phyloP scores from a whole-genome alignment of 306 rosid genomes.

The Dryas octopetala region DNA sequence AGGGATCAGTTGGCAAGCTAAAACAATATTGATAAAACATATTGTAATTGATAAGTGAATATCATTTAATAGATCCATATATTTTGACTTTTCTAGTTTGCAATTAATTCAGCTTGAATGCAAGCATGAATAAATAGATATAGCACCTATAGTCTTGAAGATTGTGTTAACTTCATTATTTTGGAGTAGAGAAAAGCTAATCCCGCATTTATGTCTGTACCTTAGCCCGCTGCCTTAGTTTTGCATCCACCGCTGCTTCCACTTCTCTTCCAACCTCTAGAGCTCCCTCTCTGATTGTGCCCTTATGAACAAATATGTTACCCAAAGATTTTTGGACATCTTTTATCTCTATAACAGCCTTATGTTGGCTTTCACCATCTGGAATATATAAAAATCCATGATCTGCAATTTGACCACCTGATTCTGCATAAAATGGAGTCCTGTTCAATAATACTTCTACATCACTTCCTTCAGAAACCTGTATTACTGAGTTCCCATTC shows the following conservation, averaged over 20 bases:
- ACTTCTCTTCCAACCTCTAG: slow-evolving; percentile 91
- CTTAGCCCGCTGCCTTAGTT: slow-evolving; percentile 89
- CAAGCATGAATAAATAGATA: slow-evolving; percentile 14
- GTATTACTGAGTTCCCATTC: slow-evolving; percentile 69
- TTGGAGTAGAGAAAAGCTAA: not conserved
- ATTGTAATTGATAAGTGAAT: not conserved
- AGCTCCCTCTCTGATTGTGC: slow-evolving; percentile 73
- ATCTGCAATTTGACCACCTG: slow-evolving; percentile 97
- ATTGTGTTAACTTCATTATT: slow-evolving; percentile 14
- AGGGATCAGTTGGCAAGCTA: slow-evolving; percentile 26
- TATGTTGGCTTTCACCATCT: slow-evolving; percentile 55
- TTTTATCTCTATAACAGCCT: slow-evolving; percentile 72
- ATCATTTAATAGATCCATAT: not conserved
- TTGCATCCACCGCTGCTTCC: slow-evolving; percentile 79
- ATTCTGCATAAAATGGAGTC: slow-evolving; percentile 98
- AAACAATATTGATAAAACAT: not conserved
- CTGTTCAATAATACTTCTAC: slow-evolving; percentile 80
- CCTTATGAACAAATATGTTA: slow-evolving; percentile 87
- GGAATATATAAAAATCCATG: slow-evolving; percentile 69
- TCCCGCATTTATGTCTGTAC: slow-evolving; percentile 33
- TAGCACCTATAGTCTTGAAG: not conserved
- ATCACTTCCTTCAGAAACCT: slow-evolving; percentile 72
- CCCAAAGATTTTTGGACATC: slow-evolving; percentile 91
- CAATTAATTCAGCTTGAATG: slow-evolving; percentile 21
- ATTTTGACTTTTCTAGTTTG: slow-evolving; percentile 13